These are phyloP conservation scores for Thinopyrum obtusiflorum DNA, from an alignment of 202 grass and related monocot genomes.

Conservation along the genomic window DNA sequence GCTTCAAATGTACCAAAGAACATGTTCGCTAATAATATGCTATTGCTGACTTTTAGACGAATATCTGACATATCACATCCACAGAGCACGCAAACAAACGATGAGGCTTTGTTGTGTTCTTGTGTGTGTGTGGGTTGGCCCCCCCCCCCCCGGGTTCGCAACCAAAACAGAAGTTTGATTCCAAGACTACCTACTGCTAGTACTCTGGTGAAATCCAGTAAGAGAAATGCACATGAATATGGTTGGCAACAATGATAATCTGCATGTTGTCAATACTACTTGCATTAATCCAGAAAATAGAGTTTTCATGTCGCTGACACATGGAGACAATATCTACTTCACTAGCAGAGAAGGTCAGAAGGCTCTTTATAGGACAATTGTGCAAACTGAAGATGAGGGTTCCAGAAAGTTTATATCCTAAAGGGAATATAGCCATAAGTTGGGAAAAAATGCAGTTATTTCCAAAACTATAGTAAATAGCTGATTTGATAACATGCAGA, in stretches of 20 bases:
- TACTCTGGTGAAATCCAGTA: slow-evolving; percentile 20
- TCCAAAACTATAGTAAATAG: slow-evolving; percentile 12
- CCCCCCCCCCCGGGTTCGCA: not conserved
- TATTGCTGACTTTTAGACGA: not conserved
- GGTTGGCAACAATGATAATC: slow-evolving; percentile 4
- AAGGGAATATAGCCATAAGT: not conserved
- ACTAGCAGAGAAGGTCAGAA: not conserved
- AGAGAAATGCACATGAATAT: not conserved
- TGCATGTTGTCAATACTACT: slow-evolving; percentile 5
- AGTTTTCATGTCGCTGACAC: not conserved
- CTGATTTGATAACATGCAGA: slow-evolving; percentile 22
- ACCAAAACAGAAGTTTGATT: not conserved
- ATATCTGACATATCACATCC: not conserved
- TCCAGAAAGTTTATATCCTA: not conserved
- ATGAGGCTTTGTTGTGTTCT: not conserved
- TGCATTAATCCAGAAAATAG: slow-evolving; percentile 9
- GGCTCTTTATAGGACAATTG: not conserved
- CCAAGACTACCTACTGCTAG: not conserved
- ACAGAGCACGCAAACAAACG: not conserved
- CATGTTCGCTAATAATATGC: not conserved
- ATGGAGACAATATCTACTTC: not conserved
- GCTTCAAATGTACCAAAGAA: not conserved
- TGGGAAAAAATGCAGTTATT: not conserved
- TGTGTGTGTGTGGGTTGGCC: not conserved
- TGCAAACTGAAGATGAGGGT: slow-evolving; percentile 4